Conservation (phyloP, 208 protist genomes). For the Tritrichomonas musculus region DNA sequence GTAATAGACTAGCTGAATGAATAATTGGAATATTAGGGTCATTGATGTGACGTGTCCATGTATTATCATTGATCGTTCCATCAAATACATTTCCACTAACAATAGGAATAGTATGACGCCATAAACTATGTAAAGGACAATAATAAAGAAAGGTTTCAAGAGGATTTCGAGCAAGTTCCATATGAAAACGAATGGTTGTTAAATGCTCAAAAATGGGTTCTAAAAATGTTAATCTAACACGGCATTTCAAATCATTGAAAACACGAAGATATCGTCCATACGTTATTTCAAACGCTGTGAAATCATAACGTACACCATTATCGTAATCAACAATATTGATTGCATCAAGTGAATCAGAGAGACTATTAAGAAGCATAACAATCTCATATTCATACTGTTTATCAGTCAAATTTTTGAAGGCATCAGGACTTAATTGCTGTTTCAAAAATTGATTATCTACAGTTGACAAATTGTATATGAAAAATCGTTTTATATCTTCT, state of each 20-base stretch:
- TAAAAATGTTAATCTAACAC: not conserved
- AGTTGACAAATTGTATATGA: not conserved
- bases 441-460: not conserved
- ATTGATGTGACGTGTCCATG: not conserved
- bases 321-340: not conserved
- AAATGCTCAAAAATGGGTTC: conserved; percentile 28
- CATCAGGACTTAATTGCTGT: not conserved
- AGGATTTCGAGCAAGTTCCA: not conserved
- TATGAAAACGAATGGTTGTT: not conserved
- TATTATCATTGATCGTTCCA: no score
- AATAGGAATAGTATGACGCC: not conserved
- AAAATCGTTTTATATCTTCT: not conserved
- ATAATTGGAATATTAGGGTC: not conserved
- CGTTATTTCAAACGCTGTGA: not conserved
- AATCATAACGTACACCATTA: conserved; percentile 3
- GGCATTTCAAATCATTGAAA: not conserved
- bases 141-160: not conserved
- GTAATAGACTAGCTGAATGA: not conserved
- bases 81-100: no score
- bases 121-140: not conserved
- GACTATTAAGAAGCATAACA: not conserved
- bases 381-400: not conserved
- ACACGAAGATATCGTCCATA: not conserved
- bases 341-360: not conserved
- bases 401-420: not conserved